phyloP scores from a whole-genome alignment of 2,329 filamentous ascomycete genomes.

The Neospermospora avenae region DNA sequence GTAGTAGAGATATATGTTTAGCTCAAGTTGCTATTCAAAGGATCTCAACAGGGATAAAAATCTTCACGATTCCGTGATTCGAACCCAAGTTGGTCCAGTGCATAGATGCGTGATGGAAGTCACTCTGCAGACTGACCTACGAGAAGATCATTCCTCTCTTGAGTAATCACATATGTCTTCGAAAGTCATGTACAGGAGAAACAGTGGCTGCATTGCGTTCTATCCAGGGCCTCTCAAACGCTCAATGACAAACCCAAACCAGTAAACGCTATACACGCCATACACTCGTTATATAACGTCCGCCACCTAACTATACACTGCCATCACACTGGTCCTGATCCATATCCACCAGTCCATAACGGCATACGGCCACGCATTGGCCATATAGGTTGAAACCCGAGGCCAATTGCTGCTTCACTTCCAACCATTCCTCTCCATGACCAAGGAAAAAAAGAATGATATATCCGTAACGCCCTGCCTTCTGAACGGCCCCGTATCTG shows the following conservation, averaged over 20 bases:
- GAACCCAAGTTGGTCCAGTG: too few relatives aligned
- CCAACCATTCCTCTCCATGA: background rate
- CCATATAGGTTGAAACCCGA: background rate
- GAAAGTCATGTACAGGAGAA: constrained; percentile 4
- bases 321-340: background rate
- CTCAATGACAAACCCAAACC: background rate
- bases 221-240: constrained; percentile 19
- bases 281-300: constrained; percentile 7
- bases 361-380: too few relatives aligned
- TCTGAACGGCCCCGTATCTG: background rate
- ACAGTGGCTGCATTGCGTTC: constrained; percentile 25
- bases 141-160: too few relatives aligned
- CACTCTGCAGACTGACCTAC: too few relatives aligned
- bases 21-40: too few relatives aligned
- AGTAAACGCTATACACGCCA: constrained; percentile 15
- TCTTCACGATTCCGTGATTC: too few relatives aligned
- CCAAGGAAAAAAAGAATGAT: constrained; percentile 5
- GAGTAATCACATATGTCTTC: too few relatives aligned
- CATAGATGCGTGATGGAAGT: too few relatives aligned
- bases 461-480: constrained; percentile 4
- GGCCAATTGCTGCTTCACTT: background rate
- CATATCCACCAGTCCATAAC: too few relatives aligned
- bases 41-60: too few relatives aligned
- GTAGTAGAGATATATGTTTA: too few relatives aligned
- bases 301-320: constrained; percentile 21